These are phyloP conservation scores for Beauveria varroae DNA, from an alignment of 2,329 filamentous ascomycete species.

Conservation along the genomic window DNA sequence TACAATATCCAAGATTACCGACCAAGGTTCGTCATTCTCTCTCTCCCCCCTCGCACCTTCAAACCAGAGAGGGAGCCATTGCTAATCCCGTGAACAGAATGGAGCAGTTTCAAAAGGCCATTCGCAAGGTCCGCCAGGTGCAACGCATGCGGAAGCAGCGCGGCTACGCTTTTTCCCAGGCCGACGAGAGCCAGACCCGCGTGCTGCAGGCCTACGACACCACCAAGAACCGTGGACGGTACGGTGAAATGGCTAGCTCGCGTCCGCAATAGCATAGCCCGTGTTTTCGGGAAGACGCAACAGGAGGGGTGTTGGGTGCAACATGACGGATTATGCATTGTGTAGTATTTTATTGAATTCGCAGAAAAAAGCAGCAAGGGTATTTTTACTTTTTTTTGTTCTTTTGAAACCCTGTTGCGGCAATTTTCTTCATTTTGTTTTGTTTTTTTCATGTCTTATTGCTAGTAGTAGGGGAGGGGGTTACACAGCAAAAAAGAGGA, in stretches of 20 bases:
- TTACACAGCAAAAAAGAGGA: not conserved
- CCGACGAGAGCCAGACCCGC: constrained; percentile 90
- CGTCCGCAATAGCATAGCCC: constrained; percentile 18
- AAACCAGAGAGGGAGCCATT: not conserved
- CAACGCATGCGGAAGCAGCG: constrained; percentile 99
- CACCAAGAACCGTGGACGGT: constrained; percentile 80
- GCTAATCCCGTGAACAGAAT: constrained; percentile 50
- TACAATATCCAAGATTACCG: constrained; percentile 99
- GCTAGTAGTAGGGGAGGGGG: not conserved
- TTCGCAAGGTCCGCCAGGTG: constrained; percentile 94
- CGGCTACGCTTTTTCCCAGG: constrained; percentile 96
- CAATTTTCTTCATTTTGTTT: not conserved
- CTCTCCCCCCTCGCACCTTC: too few relatives aligned
- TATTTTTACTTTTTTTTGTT: not conserved
- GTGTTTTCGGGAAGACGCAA: not conserved
- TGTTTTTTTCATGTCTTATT: not conserved
- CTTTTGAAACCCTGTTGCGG: not conserved
- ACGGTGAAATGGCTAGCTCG: constrained; percentile 80
- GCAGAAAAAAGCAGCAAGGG: not conserved
- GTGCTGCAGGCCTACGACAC: constrained; percentile 98
- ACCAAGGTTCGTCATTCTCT: constrained; percentile 60
- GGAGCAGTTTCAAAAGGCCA: constrained; percentile 99
- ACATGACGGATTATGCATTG: not conserved
- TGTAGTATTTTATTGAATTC: constrained; percentile 1
- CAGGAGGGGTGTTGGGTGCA: not conserved